phyloP scores from a whole-genome alignment of 148 eudicot genomes.

The Pharnaceum exiguum region DNA sequence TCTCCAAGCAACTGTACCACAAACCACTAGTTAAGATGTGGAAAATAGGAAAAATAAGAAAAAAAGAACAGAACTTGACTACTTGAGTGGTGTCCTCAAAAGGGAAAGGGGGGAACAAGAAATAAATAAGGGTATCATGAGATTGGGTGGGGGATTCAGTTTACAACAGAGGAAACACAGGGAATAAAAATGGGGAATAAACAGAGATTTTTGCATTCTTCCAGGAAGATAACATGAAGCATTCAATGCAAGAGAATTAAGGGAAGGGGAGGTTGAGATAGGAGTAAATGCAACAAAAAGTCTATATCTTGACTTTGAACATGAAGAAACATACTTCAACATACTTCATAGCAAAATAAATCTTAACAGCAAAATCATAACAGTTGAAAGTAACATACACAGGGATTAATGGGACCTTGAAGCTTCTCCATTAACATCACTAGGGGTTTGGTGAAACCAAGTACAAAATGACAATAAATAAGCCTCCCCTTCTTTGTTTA shows the following conservation, averaged over 20 bases:
- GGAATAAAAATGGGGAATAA: slow-evolving; percentile 11
- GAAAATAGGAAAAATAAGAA: not conserved
- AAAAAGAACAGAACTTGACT: not conserved
- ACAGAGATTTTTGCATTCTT: slow-evolving; percentile 16
- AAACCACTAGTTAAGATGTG: not conserved
- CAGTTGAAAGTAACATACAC: slow-evolving; percentile 31
- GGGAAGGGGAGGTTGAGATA: not conserved
- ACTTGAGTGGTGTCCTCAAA: not conserved
- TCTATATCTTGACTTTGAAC: not conserved
- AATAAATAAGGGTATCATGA: slow-evolving; percentile 11
- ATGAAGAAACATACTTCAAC: not conserved
- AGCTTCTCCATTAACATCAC: slow-evolving; percentile 44
- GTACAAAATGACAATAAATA: slow-evolving; percentile 34
- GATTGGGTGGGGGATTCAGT: not conserved
- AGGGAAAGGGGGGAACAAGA: not conserved
- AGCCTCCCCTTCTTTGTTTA: not conserved
- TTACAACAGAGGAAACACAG: not conserved
- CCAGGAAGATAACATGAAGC: slow-evolving; percentile 25
- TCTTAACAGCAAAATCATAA: not conserved
- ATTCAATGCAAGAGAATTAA: slow-evolving; percentile 35
- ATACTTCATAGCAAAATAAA: not conserved
- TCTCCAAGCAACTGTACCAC: slow-evolving; percentile 27
- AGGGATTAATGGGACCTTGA: slow-evolving; percentile 54
- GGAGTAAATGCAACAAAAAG: slow-evolving; percentile 46
- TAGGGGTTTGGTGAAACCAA: slow-evolving; percentile 23